phyloP scores from a whole-genome alignment of 2,329 filamentous ascomycete genomes.

The Alternaria metachromatica region DNA sequence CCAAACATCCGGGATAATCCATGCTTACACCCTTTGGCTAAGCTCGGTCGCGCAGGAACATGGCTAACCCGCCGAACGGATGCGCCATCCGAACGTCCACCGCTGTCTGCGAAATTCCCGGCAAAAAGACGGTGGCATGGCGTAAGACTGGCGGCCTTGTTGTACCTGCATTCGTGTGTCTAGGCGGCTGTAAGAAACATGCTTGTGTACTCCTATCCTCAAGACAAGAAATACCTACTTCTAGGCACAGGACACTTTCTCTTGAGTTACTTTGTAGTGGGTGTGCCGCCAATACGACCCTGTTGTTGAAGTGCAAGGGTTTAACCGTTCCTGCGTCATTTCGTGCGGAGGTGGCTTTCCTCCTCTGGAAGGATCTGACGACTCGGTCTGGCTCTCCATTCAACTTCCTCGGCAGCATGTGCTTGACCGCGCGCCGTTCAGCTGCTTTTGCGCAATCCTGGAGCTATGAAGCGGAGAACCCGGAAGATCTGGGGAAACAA shows the following conservation, averaged over 20 bases:
- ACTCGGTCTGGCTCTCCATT: slow-evolving; percentile 13
- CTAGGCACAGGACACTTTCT: background rate
- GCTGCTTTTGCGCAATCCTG: background rate
- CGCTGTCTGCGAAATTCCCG: slow-evolving; percentile 10
- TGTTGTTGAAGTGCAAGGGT: background rate
- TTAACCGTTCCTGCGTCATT: slow-evolving; percentile 15
- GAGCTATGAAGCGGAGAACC: slow-evolving; percentile 9
- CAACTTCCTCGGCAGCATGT: slow-evolving; percentile 18
- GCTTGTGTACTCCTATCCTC: background rate
- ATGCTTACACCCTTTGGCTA: slow-evolving; percentile 4
- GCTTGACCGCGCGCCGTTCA: slow-evolving; percentile 1
- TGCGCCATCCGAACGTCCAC: slow-evolving; percentile 20
- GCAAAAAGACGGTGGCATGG: slow-evolving; percentile 1
- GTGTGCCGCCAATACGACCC: background rate
- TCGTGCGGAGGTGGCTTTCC: slow-evolving; percentile 6
- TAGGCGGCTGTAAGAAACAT: background rate
- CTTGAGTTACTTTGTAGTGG: background rate
- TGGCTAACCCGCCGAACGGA: slow-evolving; percentile 20
- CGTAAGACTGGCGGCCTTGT: background rate
- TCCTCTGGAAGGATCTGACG: slow-evolving; percentile 14
- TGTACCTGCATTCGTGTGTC: slow-evolving; percentile 15
- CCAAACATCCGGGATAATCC: slow-evolving; percentile 24
- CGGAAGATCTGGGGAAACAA: slow-evolving; percentile 15
- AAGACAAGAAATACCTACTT: background rate
- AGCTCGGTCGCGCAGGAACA: slow-evolving; percentile 18